Base-by-base conservation (phyloP, 129 eudicot species). In the Flaveria ramosissima region DNA sequence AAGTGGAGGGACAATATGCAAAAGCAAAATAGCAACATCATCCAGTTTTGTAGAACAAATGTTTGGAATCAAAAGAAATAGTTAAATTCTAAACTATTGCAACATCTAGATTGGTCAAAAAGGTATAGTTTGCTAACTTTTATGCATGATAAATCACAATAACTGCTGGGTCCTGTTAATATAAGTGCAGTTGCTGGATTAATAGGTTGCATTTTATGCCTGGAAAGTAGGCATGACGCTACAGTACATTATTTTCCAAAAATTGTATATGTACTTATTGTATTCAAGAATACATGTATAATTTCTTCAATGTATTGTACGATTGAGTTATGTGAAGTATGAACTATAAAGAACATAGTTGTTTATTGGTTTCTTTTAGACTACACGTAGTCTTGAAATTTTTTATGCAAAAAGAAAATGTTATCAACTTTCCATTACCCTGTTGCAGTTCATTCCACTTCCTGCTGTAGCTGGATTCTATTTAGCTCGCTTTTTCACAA, bases 401-500 rank as follows among this genome's bases (percentile, higher is more conserved):
- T 51, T 63, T 20, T 21, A 3, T 48, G 15, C 26, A 64, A 4
- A 50, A 19, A 64, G 6, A 14, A 20, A 1, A 23, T 61, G 55
- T 19, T 14, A 16, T 15, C 30, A 32, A 43, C 45, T 74, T 70
- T 68, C 55, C 23, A 43, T 64, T 71, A 51, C 59, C 57, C 24
- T 52, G 45, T 87, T 87, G 95, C 92, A 94, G 98, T 88, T 89
- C 77, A 82, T 87, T 83, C 97, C 98, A 6, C 88, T 94, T 60
- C 98, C 98, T 55, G 80, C 96, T 56, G 90, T 87, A 53, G 89
- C 98, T 69, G 98, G 98, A 51, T 91, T 89, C 77, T 89, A 88
- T 77, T 81, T 94, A 83, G 98, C 97, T 75, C 96, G 97, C n/a
- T 94, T 91, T 76, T 89, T 94, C 80, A 89, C 91, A 45, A 94